Evolutionary conservation across 176 grass and related monocot species (phyloP).

Genomic region (Oropetium thomaeum): DNA sequence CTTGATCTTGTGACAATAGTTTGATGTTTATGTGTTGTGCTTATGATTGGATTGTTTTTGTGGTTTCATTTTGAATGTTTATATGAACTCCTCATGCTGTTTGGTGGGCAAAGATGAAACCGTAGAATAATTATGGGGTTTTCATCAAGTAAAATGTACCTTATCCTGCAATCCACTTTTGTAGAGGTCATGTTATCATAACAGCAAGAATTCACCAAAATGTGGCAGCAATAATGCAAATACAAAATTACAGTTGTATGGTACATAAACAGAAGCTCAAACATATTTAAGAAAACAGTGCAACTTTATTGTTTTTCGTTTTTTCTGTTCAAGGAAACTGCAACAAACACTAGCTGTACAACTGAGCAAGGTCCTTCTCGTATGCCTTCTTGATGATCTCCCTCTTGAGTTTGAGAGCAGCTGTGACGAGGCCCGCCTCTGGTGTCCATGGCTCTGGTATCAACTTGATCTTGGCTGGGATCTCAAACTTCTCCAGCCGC

Average conservation of each 20-base stretch:
- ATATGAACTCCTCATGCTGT: neutral
- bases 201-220: neutral
- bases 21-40: neutral
- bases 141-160: neutral
- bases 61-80: neutral
- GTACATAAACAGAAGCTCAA: neutral
- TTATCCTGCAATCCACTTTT: neutral
- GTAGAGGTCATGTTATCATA: neutral
- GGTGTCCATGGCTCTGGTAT: constrained; percentile 78
- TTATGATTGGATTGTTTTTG: neutral
- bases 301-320: neutral
- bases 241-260: neutral
- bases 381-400: constrained; percentile 75
- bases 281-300: neutral
- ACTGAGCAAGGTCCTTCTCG: constrained; percentile 44
- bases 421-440: constrained; percentile 80
- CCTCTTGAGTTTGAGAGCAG: constrained; percentile 92
- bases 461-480: constrained; percentile 76
- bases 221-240: neutral
- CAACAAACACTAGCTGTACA: constrained; percentile 47
- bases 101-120: neutral
- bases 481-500: constrained; percentile 84
- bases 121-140: neutral
- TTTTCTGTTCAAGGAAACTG: neutral
- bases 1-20: neutral